Conservation (phyloP, 1,284 basidiomycete species). For the Melanopsichium pennsylvanicum region DNA sequence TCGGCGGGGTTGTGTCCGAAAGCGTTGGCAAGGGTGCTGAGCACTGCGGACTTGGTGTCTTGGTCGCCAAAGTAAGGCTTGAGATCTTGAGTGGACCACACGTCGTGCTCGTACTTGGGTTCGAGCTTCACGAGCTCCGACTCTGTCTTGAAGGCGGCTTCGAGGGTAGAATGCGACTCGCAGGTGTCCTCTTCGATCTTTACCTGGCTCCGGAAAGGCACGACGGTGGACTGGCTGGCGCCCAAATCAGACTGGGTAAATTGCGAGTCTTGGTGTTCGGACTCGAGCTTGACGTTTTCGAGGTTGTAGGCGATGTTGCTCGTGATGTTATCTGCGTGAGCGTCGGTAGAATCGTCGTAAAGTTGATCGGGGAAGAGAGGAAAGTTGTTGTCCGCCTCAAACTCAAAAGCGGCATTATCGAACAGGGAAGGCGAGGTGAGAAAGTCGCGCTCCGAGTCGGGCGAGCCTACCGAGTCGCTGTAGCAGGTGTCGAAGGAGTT, state of each 20-base stretch:
- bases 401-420: constrained; percentile 41
- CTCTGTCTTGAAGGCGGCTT: constrained; percentile 32
- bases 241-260: constrained; percentile 9
- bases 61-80: constrained; percentile 38
- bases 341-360: constrained; percentile 18
- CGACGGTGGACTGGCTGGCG: constrained; percentile 37
- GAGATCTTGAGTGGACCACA: constrained; percentile 17
- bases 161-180: constrained; percentile 17
- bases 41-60: constrained; percentile 11
- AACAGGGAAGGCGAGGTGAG: constrained; percentile 43
- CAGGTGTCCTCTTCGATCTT: constrained; percentile 29
- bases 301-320: constrained; percentile 15
- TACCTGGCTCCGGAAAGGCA: constrained; percentile 22
- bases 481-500: constrained; percentile 37
- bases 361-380: constrained; percentile 31
- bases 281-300: constrained; percentile 40
- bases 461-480: constrained; percentile 39
- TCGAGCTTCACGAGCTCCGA: constrained; percentile 7
- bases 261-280: constrained; percentile 25
- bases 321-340: constrained; percentile 10
- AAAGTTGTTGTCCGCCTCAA: constrained; percentile 30
- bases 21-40: constrained; percentile 32
- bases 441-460: constrained; percentile 45
- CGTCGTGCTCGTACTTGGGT: constrained; percentile 15
- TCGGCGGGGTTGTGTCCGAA: constrained; percentile 11